Base-by-base conservation (phyloP, 768 basidiomycete genomes). In the Agrocybe praecox region DNA sequence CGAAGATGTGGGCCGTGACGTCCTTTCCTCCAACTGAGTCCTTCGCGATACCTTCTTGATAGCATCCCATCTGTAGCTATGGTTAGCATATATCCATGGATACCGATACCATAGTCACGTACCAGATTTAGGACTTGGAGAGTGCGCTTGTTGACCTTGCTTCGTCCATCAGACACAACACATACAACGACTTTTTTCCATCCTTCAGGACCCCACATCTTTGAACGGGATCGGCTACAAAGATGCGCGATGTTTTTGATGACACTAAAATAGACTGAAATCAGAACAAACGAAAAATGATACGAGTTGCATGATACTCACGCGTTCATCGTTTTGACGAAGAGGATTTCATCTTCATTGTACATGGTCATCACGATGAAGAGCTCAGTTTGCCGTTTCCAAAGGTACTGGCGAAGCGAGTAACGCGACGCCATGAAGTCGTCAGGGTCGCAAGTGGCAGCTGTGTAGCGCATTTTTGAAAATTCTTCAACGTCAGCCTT, bases 341-440 rank as follows among this genome's bases (percentile, higher is more conserved):
- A 93, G 23, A 92, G 76, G 9, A 87, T 76, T 67, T 92, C 90
- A 66, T 92, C 92, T 75, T 97, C 94, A 69, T 96, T 96, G 71
- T 92, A 92, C 93, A 96, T 96, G 44, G 94, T 96, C 86, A 96
- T 92, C 42, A 96, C 94, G 63, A 97, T 92, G 74, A 96, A 95
- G 14, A 97, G 80, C 72, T 96, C 95, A 9, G 94, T 96, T 52
- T 87, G 80, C 52, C 94, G 88, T 54, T 85, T 85, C 64, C 84
- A 83, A 1, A 94, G 80, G 70, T 87, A 94, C 5, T 86, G 93
- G 21, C 93, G 79, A 21, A 95, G 81, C 6, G 90, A 85, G 70
- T 92, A 93, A 58, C 87, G 85, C 46, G 79, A 84, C 24, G 80
- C 70, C 84, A 90, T 87, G 72, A 94, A 95, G 47, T 93, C 87